These are phyloP conservation scores for Neofusicoccum umdonicola DNA, from an alignment of 2,329 filamentous ascomycete species.

Conservation along the genomic window DNA sequence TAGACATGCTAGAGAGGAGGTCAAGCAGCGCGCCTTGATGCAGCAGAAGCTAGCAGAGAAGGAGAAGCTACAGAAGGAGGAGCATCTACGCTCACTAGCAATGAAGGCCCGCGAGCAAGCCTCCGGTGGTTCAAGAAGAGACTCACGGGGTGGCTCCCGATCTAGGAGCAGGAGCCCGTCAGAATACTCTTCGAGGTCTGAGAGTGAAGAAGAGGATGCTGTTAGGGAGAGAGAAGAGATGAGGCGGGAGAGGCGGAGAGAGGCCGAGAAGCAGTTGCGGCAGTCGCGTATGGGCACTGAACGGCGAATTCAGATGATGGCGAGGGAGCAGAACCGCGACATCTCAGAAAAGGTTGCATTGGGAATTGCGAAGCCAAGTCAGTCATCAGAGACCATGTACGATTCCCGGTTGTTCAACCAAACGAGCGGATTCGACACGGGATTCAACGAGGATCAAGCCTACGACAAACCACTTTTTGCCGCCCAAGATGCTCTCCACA, in stretches of 20 bases:
- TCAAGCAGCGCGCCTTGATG: constrained; percentile 88
- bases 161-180: constrained; percentile 43
- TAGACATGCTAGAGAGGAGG: constrained; percentile 90
- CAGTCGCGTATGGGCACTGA: constrained; percentile 96
- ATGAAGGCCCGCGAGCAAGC: constrained; percentile 89
- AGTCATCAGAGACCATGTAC: constrained; percentile 92
- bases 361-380: constrained; percentile 90
- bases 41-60: constrained; percentile 95
- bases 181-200: constrained; percentile 43
- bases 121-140: constrained; percentile 40
- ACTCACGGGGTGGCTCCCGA: constrained; percentile 20
- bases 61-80: constrained; percentile 92
- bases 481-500: constrained; percentile 89
- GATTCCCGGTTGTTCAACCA: constrained; percentile 95
- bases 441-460: constrained; percentile 95
- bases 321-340: constrained; percentile 91
- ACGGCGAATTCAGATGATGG: constrained; percentile 86
- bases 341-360: constrained; percentile 96
- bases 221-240: constrained; percentile 73
- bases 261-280: constrained; percentile 84
- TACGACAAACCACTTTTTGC: constrained; percentile 98
- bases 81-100: constrained; percentile 80
- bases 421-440: constrained; percentile 81
- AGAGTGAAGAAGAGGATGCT: constrained; percentile 64
- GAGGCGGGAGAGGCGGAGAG: constrained; percentile 72